phyloP scores from a whole-genome alignment of 768 basidiomycete species.

The Pluteus cervinus region DNA sequence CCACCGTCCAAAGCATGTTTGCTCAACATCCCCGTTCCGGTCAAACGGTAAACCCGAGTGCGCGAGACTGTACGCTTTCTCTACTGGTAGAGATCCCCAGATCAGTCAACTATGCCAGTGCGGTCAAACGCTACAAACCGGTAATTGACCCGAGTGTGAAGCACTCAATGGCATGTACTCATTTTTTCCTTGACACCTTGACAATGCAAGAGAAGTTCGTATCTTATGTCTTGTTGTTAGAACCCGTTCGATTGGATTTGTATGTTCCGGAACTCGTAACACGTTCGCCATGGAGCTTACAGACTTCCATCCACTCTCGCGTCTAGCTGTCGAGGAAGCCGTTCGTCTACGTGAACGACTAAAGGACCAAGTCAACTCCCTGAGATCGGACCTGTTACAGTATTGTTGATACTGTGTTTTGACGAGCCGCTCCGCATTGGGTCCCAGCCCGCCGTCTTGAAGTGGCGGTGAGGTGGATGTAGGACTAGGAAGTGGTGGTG shows the following conservation, averaged over 20 bases:
- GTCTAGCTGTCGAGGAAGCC: slow-evolving; percentile 98
- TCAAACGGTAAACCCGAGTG: slow-evolving; percentile 65
- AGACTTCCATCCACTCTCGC: too few relatives aligned
- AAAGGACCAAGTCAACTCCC: slow-evolving; percentile 68
- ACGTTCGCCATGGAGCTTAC: too few relatives aligned
- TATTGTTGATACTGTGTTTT: too few relatives aligned
- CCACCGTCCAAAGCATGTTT: slow-evolving; percentile 62
- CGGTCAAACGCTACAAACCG: slow-evolving; percentile 94
- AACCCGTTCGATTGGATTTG: slow-evolving; percentile 99
- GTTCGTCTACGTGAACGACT: slow-evolving; percentile 86
- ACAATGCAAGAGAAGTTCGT: slow-evolving; percentile 2
- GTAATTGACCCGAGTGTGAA: slow-evolving; percentile 96
- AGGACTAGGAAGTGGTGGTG: too few relatives aligned
- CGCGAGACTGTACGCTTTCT: not conserved
- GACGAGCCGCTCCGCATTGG: too few relatives aligned
- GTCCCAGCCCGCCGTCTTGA: too few relatives aligned
- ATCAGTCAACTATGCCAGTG: slow-evolving; percentile 95
- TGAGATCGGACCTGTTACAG: too few relatives aligned
- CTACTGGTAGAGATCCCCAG: slow-evolving; percentile 29
- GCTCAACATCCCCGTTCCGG: slow-evolving; percentile 88
- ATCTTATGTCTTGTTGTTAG: slow-evolving; percentile 43
- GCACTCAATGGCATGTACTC: slow-evolving; percentile 85
- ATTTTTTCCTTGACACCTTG: too few relatives aligned
- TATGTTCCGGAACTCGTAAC: slow-evolving; percentile 26
- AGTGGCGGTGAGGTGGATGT: too few relatives aligned